phyloP scores from a whole-genome alignment of 371 early-diverging fungal species.

The Mucor lusitanicus region DNA sequence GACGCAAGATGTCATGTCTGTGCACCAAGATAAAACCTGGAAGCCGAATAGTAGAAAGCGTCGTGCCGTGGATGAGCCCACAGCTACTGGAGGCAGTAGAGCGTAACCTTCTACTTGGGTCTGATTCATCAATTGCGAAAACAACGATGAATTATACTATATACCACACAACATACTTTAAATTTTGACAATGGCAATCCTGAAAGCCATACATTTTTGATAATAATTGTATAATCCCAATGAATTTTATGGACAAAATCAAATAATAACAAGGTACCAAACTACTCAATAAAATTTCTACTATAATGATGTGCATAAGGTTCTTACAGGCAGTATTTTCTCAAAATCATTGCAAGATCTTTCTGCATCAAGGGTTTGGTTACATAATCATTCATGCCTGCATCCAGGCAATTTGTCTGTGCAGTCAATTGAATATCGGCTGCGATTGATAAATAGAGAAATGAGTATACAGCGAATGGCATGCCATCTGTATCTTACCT shows the following conservation, averaged over 20 bases:
- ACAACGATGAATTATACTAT: too few relatives aligned
- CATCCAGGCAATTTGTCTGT: conserved; percentile 52
- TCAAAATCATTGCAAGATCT: conserved; percentile 36
- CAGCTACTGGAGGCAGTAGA: neutral
- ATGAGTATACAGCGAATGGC: neutral
- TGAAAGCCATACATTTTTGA: too few relatives aligned
- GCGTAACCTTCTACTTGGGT: neutral
- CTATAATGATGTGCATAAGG: too few relatives aligned
- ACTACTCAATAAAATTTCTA: neutral
- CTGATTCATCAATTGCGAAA: too few relatives aligned
- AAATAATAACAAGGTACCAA: neutral
- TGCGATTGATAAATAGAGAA: neutral
- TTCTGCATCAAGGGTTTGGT: conserved; percentile 53
- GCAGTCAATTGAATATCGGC: conserved; percentile 59
- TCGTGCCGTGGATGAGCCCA: neutral
- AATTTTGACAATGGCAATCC: too few relatives aligned
- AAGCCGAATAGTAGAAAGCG: conserved; percentile 1
- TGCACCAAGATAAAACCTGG: conserved; percentile 38
- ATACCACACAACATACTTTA: neutral
- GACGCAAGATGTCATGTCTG: conserved; percentile 36
- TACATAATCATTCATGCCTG: conserved; percentile 60
- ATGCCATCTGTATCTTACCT: conserved; percentile 15
- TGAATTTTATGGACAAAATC: too few relatives aligned
- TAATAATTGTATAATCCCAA: too few relatives aligned
- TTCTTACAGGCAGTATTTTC: conserved; percentile 28